Evolutionary conservation across 192 early-diverging fungal species (phyloP).

Genomic region (Gonapodya sp.): DNA sequence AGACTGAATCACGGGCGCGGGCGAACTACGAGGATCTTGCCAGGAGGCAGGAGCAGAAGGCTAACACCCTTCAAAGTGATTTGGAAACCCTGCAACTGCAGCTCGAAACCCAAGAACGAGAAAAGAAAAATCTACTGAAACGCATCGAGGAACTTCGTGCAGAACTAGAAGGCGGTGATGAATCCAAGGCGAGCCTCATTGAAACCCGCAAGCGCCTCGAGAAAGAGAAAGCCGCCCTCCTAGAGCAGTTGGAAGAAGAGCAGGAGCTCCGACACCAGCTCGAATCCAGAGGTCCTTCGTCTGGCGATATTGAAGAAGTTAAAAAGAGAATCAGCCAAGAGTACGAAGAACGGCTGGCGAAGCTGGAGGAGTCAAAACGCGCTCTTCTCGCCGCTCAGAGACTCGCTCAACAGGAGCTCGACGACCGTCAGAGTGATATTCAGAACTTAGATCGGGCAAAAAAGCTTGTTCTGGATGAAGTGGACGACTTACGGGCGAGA

Average conservation of each 20-base stretch:
- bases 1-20: conserved; percentile 50
- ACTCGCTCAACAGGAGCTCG: conserved; percentile 63
- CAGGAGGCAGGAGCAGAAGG: conserved; percentile 59
- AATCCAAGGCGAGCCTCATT: conserved; percentile 47
- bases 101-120: conserved; percentile 45
- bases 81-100: conserved; percentile 51
- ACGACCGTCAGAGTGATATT: conserved; percentile 66
- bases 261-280: conserved; percentile 17
- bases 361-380: conserved; percentile 70
- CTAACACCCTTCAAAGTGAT: conserved; percentile 48
- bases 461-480: conserved; percentile 45
- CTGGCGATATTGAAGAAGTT: conserved; percentile 43
- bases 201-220: conserved; percentile 54
- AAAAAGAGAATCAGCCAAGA: conserved; percentile 52
- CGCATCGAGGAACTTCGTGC: conserved; percentile 56
- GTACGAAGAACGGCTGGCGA: conserved; percentile 61
- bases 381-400: conserved; percentile 70
- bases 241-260: conserved; percentile 40
- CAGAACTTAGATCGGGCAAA: conserved; percentile 55
- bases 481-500: conserved; percentile 48
- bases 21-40: conserved; percentile 60
- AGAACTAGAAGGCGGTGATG: conserved; percentile 60
- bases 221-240: conserved; percentile 44
- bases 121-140: conserved; percentile 54
- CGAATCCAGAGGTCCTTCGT: conserved; percentile 7